Evolutionary conservation across 1,139 yeast genomes (phyloP), one percentile per base, ranked within the genome.

Genomic region (Geotrichum phurueaensis): DNA sequence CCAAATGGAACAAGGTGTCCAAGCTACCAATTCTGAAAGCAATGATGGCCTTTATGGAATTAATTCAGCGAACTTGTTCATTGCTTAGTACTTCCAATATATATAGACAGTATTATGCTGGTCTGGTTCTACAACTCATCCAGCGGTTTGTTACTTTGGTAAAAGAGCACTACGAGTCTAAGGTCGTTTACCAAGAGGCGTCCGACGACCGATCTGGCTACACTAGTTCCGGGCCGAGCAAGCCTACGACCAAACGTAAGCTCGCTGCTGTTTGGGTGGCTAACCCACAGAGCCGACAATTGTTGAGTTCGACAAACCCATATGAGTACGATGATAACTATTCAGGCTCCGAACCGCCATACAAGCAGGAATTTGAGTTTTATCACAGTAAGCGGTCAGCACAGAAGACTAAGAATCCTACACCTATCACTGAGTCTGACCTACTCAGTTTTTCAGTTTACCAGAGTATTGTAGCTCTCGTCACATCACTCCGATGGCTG

Each of bases 101-200:
- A 47, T 74, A 68, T 59, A 68, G 78, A 27, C 74, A 75, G 53
- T 73, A 73, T 58, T 75, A 75, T 53, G 72, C 75, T 1, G 57
- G 65, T 1, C 66, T 76, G 48, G 65, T 75, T 23, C 65, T 75
- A 6, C 65, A 66, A 1, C 57, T 68, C 22, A 64, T 72, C 27
- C 60, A 64, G 4, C 66, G 70, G 68, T 58, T 70, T n/a, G 54
- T 57, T 13, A 61, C 62, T 25, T 59, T 59, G 25, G 64, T 63
- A 39, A 51, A 58, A 27, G 65, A 62, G 15, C 64, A 65, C n/a
- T 61, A 59, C 48, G 62, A 58, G 22, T 39, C 55, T 6, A 58
- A 58, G 54, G 60, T 61, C 29, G 31, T 51, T 13, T 61, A 58
- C 39, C 63, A 61, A 29, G 55, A 54, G 15, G 47, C 55, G 4